These are phyloP conservation scores for Albugo laibachii DNA, from an alignment of 352 stramenopile genomes.

Conservation along the genomic window DNA sequence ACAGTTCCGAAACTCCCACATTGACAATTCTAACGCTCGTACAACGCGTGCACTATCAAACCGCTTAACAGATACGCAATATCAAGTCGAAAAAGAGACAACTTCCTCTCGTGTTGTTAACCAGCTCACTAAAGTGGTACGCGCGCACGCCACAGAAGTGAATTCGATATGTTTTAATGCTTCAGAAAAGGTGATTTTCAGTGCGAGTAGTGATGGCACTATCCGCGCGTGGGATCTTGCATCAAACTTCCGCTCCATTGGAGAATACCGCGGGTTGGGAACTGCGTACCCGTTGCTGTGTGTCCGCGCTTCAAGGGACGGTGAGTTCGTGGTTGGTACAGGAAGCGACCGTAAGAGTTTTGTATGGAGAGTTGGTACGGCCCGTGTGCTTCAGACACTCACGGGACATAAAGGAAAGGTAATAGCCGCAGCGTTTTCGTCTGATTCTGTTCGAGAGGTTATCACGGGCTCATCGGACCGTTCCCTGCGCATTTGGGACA, in stretches of 20 bases:
- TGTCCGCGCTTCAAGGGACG: conserved; percentile 55
- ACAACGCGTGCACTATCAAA: background rate
- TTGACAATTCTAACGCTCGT: background rate
- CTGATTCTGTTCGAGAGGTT: conserved; percentile 29
- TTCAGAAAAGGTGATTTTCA: conserved; percentile 65
- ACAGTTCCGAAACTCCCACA: conserved; percentile 13
- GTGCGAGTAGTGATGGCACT: conserved; percentile 60
- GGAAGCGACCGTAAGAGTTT: conserved; percentile 73
- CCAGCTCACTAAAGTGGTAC: conserved; percentile 28
- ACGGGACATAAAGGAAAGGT: conserved; percentile 74
- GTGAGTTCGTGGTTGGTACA: conserved; percentile 51
- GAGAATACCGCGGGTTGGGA: conserved; percentile 56
- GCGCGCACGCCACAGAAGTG: conserved; percentile 61
- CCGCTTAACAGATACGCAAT: background rate
- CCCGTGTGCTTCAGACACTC: conserved; percentile 63
- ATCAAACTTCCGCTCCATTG: conserved; percentile 21
- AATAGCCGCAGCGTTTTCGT: conserved; percentile 53
- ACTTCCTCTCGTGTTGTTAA: conserved; percentile 13
- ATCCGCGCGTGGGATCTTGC: conserved; percentile 51
- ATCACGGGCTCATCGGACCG: conserved; percentile 58
- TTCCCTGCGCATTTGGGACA: conserved; percentile 60
- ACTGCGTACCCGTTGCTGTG: conserved; percentile 68
- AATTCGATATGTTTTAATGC: conserved; percentile 75
- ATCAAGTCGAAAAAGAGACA: background rate
- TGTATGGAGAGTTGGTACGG: conserved; percentile 63